A percentile compares a stretch with the other conserved stretches of the same genome.
Evolutionary conservation across 148 eudicot species (phyloP).

Genomic region (Persicaria maculosa): DNA sequence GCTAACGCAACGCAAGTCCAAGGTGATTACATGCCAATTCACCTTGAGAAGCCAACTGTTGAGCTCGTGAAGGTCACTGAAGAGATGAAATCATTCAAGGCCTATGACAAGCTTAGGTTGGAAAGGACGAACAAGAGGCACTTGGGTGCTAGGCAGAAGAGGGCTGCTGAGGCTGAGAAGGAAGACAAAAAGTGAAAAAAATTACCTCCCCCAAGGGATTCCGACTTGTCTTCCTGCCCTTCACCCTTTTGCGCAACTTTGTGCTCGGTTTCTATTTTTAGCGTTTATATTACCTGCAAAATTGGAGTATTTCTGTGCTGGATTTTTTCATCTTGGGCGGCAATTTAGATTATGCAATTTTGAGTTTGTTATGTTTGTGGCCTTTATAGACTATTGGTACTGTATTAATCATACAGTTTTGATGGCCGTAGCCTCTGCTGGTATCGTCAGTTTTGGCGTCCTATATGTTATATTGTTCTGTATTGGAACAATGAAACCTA

Average conservation of each 20-base stretch:
- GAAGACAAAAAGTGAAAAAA: conserved; percentile 36
- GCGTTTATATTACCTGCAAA: too few relatives aligned
- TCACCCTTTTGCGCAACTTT: background rate
- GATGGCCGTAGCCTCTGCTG: too few relatives aligned
- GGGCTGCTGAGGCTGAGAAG: conserved; percentile 56
- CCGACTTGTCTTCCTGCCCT: background rate
- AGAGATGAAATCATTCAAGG: conserved; percentile 49
- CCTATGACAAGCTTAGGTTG: conserved; percentile 38
- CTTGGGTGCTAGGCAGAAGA: conserved; percentile 42
- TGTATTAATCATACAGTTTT: background rate
- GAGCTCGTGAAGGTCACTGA: conserved; percentile 42
- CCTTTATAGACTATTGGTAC: background rate
- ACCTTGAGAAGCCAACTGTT: conserved; percentile 34
- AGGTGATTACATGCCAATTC: conserved; percentile 40
- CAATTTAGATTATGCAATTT: too few relatives aligned
- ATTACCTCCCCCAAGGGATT: background rate
- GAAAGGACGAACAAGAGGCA: conserved; percentile 39
- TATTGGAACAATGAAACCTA: too few relatives aligned
- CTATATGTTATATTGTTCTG: too few relatives aligned
- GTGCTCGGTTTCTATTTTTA: too few relatives aligned
- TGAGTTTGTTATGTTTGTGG: too few relatives aligned
- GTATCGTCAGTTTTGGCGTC: too few relatives aligned
- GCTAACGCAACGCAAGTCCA: conserved; percentile 58
- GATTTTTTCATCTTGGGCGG: too few relatives aligned
- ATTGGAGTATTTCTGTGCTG: too few relatives aligned